phyloP scores from a whole-genome alignment of 148 eudicot genomes.

The Rheum nobile region DNA sequence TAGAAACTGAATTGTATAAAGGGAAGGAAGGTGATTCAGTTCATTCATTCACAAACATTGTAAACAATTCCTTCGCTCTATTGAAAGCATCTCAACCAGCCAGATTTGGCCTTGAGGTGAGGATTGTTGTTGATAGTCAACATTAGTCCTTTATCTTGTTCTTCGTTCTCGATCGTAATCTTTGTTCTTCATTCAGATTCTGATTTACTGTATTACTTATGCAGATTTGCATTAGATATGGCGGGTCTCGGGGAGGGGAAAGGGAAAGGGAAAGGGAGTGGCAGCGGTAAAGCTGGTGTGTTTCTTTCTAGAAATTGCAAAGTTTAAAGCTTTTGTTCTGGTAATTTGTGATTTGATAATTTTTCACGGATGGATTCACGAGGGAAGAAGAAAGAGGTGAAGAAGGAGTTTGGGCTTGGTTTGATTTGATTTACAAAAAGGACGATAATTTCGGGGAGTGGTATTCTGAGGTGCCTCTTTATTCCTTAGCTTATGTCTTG shows the following conservation, averaged over 20 bases:
- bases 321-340: background rate
- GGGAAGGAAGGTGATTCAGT: too few species aligned
- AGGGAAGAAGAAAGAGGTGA: constrained; percentile 91
- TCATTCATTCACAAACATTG: too few species aligned
- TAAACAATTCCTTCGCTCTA: too few species aligned
- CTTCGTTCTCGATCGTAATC: too few species aligned
- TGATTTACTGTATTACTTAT: too few species aligned
- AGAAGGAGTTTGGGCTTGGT: constrained; percentile 92
- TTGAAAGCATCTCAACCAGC: too few species aligned
- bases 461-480: constrained; percentile 80
- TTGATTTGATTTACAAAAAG: constrained; percentile 59
- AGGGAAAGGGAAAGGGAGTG: too few species aligned
- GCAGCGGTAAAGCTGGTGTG: background rate
- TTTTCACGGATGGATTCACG: background rate
- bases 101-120: too few species aligned
- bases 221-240: background rate
- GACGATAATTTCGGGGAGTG: constrained; percentile 98
- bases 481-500: background rate
- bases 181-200: too few species aligned
- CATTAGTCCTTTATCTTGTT: too few species aligned
- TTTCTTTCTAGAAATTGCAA: background rate
- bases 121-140: too few species aligned
- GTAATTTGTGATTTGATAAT: background rate
- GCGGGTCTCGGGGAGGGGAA: background rate
- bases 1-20: too few species aligned